Conservation (phyloP, 139 green algal species). For the Coccomyxa sp. region DNA sequence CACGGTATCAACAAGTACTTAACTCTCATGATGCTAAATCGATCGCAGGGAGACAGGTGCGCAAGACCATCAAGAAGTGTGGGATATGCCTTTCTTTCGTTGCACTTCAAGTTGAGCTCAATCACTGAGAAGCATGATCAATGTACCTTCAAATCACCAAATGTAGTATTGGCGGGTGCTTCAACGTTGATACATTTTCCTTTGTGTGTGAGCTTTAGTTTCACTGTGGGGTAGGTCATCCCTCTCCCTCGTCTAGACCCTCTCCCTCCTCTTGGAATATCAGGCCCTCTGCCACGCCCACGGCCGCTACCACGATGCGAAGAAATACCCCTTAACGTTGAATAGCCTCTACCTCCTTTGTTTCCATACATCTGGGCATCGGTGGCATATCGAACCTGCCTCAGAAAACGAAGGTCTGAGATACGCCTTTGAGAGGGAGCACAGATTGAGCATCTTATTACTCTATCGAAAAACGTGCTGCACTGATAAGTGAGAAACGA, state of each 20-base stretch:
- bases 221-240: neutral
- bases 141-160: conserved; percentile 17
- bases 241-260: neutral
- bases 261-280: neutral
- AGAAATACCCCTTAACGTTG: neutral
- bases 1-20: neutral
- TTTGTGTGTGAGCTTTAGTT: conserved; percentile 2
- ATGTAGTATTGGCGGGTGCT: neutral
- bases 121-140: neutral
- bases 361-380: neutral
- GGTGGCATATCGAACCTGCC: neutral
- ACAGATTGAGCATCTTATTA: too few species aligned
- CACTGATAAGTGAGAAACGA: too few species aligned
- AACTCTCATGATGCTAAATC: neutral
- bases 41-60: neutral
- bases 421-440: too few species aligned
- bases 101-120: neutral
- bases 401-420: neutral
- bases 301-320: neutral
- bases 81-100: neutral
- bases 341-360: neutral
- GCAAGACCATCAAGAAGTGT: neutral
- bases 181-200: neutral
- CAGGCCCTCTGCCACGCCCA: neutral
- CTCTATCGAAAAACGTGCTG: too few species aligned